A percentile compares a stretch with the other conserved stretches of the same genome.
phyloP scores from a whole-genome alignment of 2,329 filamentous ascomycete genomes.

The Penicillium sp. region DNA sequence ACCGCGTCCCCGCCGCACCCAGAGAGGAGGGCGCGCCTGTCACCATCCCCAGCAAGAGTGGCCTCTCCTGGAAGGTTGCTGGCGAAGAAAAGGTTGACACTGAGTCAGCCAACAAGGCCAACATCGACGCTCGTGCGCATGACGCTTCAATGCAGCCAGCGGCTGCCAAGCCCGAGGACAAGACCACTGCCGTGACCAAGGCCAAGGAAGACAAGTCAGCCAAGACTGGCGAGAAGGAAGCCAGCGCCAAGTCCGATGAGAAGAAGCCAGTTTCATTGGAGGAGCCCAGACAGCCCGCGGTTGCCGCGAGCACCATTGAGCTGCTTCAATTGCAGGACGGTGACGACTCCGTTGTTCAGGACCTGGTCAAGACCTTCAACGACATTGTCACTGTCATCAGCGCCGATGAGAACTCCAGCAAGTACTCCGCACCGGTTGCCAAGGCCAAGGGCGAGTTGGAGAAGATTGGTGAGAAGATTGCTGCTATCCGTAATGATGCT shows the following conservation, averaged over 20 bases:
- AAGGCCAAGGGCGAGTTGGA: slow-evolving; percentile 84
- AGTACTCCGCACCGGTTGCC: slow-evolving; percentile 74
- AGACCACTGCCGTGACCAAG: slow-evolving; percentile 30
- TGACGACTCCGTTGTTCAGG: slow-evolving; percentile 84
- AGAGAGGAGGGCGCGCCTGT: slow-evolving; percentile 68
- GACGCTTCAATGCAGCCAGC: slow-evolving; percentile 31
- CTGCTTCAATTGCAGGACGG: slow-evolving; percentile 74
- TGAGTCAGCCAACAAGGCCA: slow-evolving; percentile 57
- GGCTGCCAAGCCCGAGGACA: slow-evolving; percentile 30
- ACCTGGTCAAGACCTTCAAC: slow-evolving; percentile 93
- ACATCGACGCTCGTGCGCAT: slow-evolving; percentile 45
- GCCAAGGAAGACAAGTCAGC: slow-evolving; percentile 32
- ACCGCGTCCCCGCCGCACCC: slow-evolving; percentile 36
- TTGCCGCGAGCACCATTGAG: slow-evolving; percentile 69
- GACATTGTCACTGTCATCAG: slow-evolving; percentile 94
- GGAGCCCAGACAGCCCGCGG: slow-evolving; percentile 41
- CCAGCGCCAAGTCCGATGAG: slow-evolving; percentile 20
- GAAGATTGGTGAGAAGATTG: slow-evolving; percentile 78
- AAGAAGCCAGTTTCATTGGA: slow-evolving; percentile 35
- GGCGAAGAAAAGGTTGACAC: slow-evolving; percentile 62
- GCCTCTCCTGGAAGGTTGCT: slow-evolving; percentile 77
- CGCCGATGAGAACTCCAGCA: slow-evolving; percentile 74
- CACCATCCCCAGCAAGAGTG: slow-evolving; percentile 81
- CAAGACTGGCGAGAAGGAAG: slow-evolving; percentile 28
- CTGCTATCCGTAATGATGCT: slow-evolving; percentile 68